Evolutionary conservation across 345 rosid genomes (phyloP).

Genomic region (Lumnitzera littorea): DNA sequence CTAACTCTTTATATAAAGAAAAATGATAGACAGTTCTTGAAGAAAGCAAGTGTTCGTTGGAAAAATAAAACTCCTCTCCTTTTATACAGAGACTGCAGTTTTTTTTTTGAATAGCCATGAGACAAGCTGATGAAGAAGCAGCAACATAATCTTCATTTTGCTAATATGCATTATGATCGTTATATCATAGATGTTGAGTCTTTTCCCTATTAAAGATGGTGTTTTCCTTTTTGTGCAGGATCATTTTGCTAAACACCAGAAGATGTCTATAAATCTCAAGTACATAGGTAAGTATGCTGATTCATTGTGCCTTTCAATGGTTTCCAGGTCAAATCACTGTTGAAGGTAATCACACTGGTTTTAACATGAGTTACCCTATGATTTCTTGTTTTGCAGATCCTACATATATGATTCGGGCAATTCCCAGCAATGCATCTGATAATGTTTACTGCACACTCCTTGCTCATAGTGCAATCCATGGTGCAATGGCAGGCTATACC

Average conservation of each 20-base stretch:
- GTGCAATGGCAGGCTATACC: slow-evolving; percentile 58
- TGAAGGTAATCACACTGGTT: background rate
- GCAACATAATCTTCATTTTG: background rate
- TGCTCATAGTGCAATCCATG: slow-evolving; percentile 51
- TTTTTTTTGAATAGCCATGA: too few species aligned
- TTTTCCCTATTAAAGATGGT: too few species aligned
- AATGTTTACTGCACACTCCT: slow-evolving; percentile 56
- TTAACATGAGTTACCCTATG: background rate
- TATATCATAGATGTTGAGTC: background rate
- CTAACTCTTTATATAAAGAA: too few species aligned
- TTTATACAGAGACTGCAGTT: too few species aligned
- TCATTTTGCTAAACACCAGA: slow-evolving; percentile 26
- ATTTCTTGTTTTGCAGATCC: slow-evolving; percentile 34
- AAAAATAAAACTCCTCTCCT: too few species aligned
- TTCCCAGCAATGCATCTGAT: slow-evolving; percentile 52
- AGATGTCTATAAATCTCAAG: slow-evolving; percentile 34
- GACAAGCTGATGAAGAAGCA: background rate
- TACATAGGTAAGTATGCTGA: slow-evolving; percentile 25
- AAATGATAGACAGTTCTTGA: too few species aligned
- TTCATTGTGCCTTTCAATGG: background rate
- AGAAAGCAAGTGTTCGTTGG: too few species aligned
- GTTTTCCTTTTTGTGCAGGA: slow-evolving; percentile 15
- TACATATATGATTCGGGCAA: slow-evolving; percentile 48
- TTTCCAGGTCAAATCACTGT: background rate
- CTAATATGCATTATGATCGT: background rate